Evolutionary conservation across 768 basidiomycete genomes (phyloP).

Genomic region (Mycena kentingensis): DNA sequence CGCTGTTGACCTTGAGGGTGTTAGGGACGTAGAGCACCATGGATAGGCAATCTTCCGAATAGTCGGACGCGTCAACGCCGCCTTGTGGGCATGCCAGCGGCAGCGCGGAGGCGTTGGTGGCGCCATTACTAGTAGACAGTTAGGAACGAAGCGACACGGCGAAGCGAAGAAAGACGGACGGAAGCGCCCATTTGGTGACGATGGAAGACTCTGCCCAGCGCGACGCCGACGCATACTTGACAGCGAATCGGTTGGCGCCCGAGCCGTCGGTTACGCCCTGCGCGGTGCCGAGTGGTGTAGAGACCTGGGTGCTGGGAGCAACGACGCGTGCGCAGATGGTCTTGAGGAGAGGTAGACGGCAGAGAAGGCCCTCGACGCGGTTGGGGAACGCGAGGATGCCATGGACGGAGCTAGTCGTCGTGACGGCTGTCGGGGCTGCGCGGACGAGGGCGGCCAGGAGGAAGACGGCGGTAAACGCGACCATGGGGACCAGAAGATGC

Average conservation of each 20-base stretch:
- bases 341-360: constrained; percentile 47
- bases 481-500: constrained; percentile 15
- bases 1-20: constrained; percentile 34
- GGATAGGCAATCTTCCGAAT: constrained; percentile 80
- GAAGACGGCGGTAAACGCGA: constrained; percentile 28
- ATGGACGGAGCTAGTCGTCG: constrained; percentile 12
- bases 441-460: constrained; percentile 44
- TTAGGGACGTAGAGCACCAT: constrained; percentile 73
- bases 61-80: constrained; percentile 47
- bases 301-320: constrained; percentile 27
- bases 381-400: constrained; percentile 35
- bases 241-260: constrained; percentile 59
- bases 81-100: constrained; percentile 77
- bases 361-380: constrained; percentile 45
- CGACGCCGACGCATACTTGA: constrained; percentile 64
- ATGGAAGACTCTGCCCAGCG: constrained; percentile 63
- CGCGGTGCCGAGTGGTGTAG: constrained; percentile 60
- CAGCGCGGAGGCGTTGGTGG: constrained; percentile 51
- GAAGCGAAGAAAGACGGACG: constrained; percentile 46
- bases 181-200: constrained; percentile 58
- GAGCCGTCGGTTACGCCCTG: constrained; percentile 49
- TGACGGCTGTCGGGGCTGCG: constrained; percentile 26
- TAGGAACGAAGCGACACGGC: constrained; percentile 5
- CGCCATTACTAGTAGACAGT: constrained; percentile 43
- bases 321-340: constrained; percentile 17